These are phyloP conservation scores for Phytophthora colocasiae DNA, from an alignment of 352 stramenopile species.

Conservation along the genomic window DNA sequence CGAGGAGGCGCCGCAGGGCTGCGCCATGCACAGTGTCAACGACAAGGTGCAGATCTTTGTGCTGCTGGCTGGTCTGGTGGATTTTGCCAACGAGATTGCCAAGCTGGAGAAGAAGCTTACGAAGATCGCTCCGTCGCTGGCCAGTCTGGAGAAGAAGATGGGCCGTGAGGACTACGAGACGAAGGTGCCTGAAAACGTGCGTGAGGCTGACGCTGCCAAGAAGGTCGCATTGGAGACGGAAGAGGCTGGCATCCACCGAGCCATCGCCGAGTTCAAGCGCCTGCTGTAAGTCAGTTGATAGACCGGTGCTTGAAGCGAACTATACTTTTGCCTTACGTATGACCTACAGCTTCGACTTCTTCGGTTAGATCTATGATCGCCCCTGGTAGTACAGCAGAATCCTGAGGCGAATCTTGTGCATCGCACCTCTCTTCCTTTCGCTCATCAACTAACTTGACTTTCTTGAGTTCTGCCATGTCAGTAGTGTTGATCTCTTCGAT, in stretches of 20 bases:
- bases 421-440: constrained; percentile 4
- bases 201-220: constrained; percentile 80
- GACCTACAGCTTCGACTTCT: constrained; percentile 5
- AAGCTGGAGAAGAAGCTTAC: constrained; percentile 92
- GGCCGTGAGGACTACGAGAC: constrained; percentile 77
- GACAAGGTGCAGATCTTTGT: constrained; percentile 93
- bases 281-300: constrained; percentile 54
- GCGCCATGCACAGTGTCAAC: constrained; percentile 95
- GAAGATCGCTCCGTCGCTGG: constrained; percentile 80
- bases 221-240: constrained; percentile 84
- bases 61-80: constrained; percentile 81
- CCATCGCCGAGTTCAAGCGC: constrained; percentile 82
- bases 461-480: constrained; percentile 12
- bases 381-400: constrained; percentile 26
- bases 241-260: constrained; percentile 77
- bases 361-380: constrained; percentile 24
- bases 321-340: constrained; percentile 36
- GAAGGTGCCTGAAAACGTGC: constrained; percentile 84
- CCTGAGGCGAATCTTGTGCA: constrained; percentile 4
- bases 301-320: constrained; percentile 14
- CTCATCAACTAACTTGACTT: constrained; percentile 2
- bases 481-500: neutral
- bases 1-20: constrained; percentile 83
- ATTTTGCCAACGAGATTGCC: constrained; percentile 90
- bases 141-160: constrained; percentile 85